These are phyloP conservation scores for Cytospora mali DNA, from an alignment of 2,329 filamentous ascomycete species.

Conservation along the genomic window DNA sequence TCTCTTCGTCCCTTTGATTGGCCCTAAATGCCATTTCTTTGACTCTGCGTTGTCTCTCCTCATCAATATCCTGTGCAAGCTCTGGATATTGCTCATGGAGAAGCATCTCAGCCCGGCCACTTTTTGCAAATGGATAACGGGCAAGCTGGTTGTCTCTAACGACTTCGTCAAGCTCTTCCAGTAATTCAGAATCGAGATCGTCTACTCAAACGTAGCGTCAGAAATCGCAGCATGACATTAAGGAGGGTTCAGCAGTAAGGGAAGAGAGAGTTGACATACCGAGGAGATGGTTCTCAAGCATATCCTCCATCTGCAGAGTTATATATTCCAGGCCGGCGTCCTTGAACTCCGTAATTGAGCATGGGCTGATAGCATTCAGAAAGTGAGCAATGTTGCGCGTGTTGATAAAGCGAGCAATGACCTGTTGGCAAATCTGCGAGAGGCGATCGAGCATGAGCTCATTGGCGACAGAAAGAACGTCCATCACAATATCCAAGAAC, in stretches of 20 bases:
- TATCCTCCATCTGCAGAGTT: constrained; percentile 85
- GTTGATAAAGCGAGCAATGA: constrained; percentile 82
- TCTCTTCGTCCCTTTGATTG: constrained; percentile 66
- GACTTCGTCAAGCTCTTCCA: constrained; percentile 76
- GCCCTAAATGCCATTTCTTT: constrained; percentile 74
- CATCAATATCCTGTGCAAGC: constrained; percentile 66
- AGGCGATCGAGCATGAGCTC: constrained; percentile 94
- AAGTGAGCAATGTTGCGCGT: constrained; percentile 83
- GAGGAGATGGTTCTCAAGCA: constrained; percentile 87
- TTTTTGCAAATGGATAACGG: constrained; percentile 75
- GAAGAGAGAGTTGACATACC: constrained; percentile 35
- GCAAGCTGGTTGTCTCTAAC: constrained; percentile 82
- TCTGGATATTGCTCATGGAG: constrained; percentile 68
- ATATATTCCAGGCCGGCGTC: constrained; percentile 87
- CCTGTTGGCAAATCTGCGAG: constrained; percentile 83
- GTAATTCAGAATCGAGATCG: constrained; percentile 80
- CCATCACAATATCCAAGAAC: constrained; percentile 85
- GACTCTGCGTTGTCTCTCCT: constrained; percentile 69
- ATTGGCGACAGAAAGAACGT: constrained; percentile 87
- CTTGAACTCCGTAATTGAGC: constrained; percentile 83
- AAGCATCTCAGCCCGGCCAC: constrained; percentile 68
- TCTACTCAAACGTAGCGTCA: constrained; percentile 39
- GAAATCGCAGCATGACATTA: neutral
- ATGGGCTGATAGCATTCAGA: constrained; percentile 83
- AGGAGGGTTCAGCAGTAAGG: neutral